A percentile compares a stretch with the other conserved stretches of the same genome.
These are phyloP conservation scores for Acer yangbiense DNA, from an alignment of 345 rosid species.

Conservation along the genomic window DNA sequence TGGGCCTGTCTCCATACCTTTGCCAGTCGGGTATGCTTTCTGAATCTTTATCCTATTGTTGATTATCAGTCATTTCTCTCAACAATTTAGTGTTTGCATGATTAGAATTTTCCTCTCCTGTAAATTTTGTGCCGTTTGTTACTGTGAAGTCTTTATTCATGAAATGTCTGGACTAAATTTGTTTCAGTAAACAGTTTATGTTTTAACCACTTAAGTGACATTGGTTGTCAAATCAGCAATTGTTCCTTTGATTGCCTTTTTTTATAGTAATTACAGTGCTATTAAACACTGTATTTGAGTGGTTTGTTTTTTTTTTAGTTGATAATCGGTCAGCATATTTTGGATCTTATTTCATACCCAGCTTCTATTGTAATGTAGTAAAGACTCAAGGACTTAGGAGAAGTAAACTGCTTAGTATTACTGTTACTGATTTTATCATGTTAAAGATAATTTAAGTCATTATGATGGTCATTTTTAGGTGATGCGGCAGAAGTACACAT, in stretches of 20 bases:
- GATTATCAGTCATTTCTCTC: background rate
- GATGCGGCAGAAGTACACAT: background rate
- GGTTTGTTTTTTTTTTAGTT: background rate
- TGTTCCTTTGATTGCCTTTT: background rate
- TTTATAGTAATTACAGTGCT: background rate
- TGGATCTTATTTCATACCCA: background rate
- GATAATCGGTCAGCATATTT: background rate
- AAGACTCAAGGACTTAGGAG: background rate
- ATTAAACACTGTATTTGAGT: background rate
- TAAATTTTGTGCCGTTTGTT: background rate
- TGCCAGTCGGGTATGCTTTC: conserved; percentile 58
- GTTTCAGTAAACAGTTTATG: background rate
- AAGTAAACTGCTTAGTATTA: background rate
- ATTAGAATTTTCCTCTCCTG: background rate
- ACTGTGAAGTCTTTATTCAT: background rate
- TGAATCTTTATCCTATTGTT: background rate
- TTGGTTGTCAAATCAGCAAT: background rate
- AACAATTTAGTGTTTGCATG: background rate
- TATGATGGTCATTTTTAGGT: background rate
- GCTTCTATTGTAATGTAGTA: background rate
- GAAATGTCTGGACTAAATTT: background rate
- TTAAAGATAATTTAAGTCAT: background rate
- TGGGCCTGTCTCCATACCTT: conserved; percentile 52
- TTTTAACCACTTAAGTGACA: background rate
- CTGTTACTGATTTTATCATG: background rate